Evolutionary conservation across 495 filamentous ascomycete genomes (phyloP), one percentile per base, ranked within the genome.

Genomic region (Neurospora pannonica): DNA sequence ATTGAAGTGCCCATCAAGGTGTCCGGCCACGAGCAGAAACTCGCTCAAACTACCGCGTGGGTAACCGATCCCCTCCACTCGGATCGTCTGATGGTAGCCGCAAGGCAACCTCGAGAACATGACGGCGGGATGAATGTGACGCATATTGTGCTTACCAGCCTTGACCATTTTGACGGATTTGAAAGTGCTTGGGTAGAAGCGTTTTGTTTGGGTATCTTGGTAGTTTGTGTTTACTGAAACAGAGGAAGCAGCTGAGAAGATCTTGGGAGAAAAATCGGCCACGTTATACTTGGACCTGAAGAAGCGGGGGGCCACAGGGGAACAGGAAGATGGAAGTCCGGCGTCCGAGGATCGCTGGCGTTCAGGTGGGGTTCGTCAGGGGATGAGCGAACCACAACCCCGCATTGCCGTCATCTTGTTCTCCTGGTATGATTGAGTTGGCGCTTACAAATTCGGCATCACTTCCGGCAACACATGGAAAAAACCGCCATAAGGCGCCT

Each of bases 111-210:
- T 75, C 19, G 48, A 76, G 70, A 67, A 40, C 77, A 70, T 74
- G 75, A 72, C 72, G 74, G 80, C 73, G 77, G 77, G 76, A 78
- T 76, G 82, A 77, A 67, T 34, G 54, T 67, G 54, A 67, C 54
- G 28, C 54, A 77, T 77, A 76, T 74, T 73, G 62, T 75, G 90
- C 94, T 82, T 88, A 97, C 94, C 94, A 87, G 94, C 94, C 88
- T 96, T 97, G 86, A 96, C 94, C 94, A 97, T 97, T 89, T 88
- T 95, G 75, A 78, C 80, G 83, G 78, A 60, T 76, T 71, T 76
- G 77, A 77, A 72, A 31, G 70, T 70, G 70, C 31, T 73, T n/a
- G 70, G 21, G 17, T 70, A 15, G 21, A 39, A 31, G 19, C 72
- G 36, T 54, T 71, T 48, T 36, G 70, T 39, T 75, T 60, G 54